Conservation (phyloP, 2,329 filamentous ascomycete genomes). For the Claviceps maximensis region DNA sequence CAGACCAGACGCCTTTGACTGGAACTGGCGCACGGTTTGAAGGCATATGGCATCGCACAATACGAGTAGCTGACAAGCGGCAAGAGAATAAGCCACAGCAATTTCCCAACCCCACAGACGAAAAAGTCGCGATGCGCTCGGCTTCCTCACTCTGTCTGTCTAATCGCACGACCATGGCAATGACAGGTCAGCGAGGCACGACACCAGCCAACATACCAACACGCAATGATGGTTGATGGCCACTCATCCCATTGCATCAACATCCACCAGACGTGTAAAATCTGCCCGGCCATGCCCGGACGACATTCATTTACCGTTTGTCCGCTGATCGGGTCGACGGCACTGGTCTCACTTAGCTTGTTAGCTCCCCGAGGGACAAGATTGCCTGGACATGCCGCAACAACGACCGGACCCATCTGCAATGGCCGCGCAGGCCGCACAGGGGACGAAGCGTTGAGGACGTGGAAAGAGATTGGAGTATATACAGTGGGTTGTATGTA, state of each 20-base stretch:
- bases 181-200: background rate
- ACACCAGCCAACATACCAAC: background rate
- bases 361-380: background rate
- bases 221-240: background rate
- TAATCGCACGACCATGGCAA: background rate
- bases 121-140: background rate
- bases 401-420: background rate
- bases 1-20: background rate
- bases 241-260: background rate
- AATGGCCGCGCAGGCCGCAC: background rate
- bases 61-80: background rate
- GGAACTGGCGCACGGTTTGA: background rate
- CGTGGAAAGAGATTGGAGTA: too few relatives aligned
- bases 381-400: background rate
- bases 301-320: background rate
- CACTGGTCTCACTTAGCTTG: background rate
- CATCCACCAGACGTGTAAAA: background rate
- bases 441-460: background rate
- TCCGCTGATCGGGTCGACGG: background rate
- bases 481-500: too few relatives aligned
- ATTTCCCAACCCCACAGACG: background rate
- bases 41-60: background rate
- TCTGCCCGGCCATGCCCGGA: too few relatives aligned
- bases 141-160: background rate
- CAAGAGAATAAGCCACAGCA: background rate